Evolutionary conservation across 2,329 filamentous ascomycete genomes (phyloP), one percentile per base, ranked within the genome.

Genomic region (Microsporum audouinii): DNA sequence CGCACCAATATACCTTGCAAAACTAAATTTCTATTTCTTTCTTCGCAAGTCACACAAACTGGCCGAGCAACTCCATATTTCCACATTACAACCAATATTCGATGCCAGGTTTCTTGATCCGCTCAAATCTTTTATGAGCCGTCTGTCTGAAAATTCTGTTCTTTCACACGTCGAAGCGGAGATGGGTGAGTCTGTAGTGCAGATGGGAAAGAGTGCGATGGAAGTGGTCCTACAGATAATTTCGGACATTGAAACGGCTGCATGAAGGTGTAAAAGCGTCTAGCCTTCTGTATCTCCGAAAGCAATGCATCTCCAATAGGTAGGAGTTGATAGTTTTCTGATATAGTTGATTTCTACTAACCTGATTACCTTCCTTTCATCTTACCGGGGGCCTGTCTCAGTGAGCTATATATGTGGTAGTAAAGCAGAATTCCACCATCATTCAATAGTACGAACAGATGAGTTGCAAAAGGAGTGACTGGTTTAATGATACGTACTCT

Each of bases 21-120:
- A 78, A 0, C 73, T 85, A 36, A 85, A 81, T 64, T 78, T 85
- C n/a, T 80, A 84, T 66, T 84, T 82, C 66, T 70, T 84, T 0
- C 72, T 85, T 4, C 58, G 57, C 0, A 76, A 76, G 1, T 81
- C 81, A 0, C 67, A 73, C 10, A 72, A 76, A 14, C 70, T 84
- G 1, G 77, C 79, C 36, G 68, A 75, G 23, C 68, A 68, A 1
- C 71, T 85, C 0, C 76, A 78, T 38, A 74, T 84, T 1, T 67
- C 69, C 27, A 71, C 72, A 62, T 70, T 71, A 0, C 65, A 71
- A 29, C 58, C 66, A 1, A 70, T 66, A 60, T 74, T 76, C 65
- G 70, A 68, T 14, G 65, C 60, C 14, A 65, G 69, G 6, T 73
- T 73, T 34, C 63, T 73, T 0, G 63, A 63, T 5, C 74, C 71